Percentiles rank a stretch among this genome's conserved stretches.
Evolutionary conservation across 768 basidiomycete species (phyloP).

Genomic region (Coprinellus micaceus): DNA sequence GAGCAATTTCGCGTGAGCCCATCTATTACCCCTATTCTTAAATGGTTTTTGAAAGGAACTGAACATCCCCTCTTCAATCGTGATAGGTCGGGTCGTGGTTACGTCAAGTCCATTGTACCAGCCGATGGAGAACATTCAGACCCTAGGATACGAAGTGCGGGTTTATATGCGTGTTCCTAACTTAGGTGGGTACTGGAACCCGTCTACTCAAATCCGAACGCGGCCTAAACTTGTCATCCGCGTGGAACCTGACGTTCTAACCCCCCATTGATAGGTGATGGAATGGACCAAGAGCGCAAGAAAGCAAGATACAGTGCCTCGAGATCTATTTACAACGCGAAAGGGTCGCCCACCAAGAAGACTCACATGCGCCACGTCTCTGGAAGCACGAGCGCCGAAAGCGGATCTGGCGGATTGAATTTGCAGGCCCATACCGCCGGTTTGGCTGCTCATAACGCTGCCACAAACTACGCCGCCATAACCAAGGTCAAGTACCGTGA

Average conservation of each 20-base stretch:
- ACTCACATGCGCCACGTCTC: conserved; percentile 22
- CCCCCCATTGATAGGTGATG: conserved; percentile 48
- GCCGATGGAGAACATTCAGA: conserved; percentile 67
- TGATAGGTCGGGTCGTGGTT: conserved; percentile 60
- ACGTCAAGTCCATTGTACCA: conserved; percentile 84
- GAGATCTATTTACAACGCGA: background rate
- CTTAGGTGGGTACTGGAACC: conserved; percentile 30
- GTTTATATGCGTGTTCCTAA: conserved; percentile 72
- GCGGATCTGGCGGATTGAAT: conserved; percentile 20
- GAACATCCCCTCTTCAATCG: background rate
- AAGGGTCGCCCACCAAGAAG: conserved; percentile 7
- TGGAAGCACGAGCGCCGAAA: conserved; percentile 24
- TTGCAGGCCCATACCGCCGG: no score
- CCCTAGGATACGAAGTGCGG: conserved; percentile 71
- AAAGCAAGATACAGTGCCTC: conserved; percentile 20
- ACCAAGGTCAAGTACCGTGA: conserved; percentile 67
- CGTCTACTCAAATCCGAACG: no score
- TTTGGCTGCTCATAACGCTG: no score
- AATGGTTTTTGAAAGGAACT: background rate
- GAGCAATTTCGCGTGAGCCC: conserved; percentile 57
- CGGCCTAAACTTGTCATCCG: no score
- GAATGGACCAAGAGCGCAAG: conserved; percentile 48
- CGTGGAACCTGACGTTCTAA: no score
- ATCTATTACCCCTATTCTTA: no score
- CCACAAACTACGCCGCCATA: conserved; percentile 20